Evolutionary conservation across 768 basidiomycete species (phyloP).

Genomic region (Rhodotorula kratochvilovae): DNA sequence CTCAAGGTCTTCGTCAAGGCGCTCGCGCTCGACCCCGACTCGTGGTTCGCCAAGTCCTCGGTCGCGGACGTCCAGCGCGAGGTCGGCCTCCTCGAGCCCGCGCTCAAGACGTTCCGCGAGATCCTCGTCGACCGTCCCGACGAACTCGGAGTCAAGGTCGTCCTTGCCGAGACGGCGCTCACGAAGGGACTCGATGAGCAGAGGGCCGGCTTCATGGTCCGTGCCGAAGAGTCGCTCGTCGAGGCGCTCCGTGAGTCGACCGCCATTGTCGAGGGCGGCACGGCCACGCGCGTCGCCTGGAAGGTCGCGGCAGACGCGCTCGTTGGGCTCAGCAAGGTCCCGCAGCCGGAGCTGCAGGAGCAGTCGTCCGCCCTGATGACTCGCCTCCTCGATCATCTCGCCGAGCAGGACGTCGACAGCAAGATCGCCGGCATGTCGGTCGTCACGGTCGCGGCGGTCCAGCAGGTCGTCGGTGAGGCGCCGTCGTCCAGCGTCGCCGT

Average conservation of each 20-base stretch:
- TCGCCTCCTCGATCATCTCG: constrained; percentile 21
- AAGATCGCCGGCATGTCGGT: constrained; percentile 31
- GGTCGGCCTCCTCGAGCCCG: constrained; percentile 68
- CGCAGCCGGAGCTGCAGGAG: background rate
- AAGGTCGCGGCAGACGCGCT: constrained; percentile 73
- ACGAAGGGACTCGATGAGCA: constrained; percentile 65
- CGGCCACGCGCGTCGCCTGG: constrained; percentile 72
- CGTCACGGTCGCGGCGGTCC: constrained; percentile 18
- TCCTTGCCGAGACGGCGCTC: constrained; percentile 67
- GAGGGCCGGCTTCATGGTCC: constrained; percentile 63
- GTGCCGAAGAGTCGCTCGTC: constrained; percentile 70
- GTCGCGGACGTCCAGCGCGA: constrained; percentile 78
- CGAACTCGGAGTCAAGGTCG: constrained; percentile 67
- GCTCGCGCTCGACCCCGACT: constrained; percentile 63
- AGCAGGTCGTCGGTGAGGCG: background rate
- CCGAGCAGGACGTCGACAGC: constrained; percentile 32
- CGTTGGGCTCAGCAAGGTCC: constrained; percentile 57
- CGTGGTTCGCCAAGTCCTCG: constrained; percentile 79
- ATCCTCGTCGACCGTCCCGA: constrained; percentile 58
- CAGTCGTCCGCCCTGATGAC: background rate
- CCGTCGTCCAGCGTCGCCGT: constrained; percentile 10
- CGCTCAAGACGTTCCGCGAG: constrained; percentile 61
- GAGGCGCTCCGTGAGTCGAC: constrained; percentile 58
- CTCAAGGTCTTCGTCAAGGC: constrained; percentile 78
- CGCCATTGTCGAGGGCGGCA: constrained; percentile 53